phyloP scores from a whole-genome alignment of 139 green algal species.

The Coccomyxa sp. region DNA sequence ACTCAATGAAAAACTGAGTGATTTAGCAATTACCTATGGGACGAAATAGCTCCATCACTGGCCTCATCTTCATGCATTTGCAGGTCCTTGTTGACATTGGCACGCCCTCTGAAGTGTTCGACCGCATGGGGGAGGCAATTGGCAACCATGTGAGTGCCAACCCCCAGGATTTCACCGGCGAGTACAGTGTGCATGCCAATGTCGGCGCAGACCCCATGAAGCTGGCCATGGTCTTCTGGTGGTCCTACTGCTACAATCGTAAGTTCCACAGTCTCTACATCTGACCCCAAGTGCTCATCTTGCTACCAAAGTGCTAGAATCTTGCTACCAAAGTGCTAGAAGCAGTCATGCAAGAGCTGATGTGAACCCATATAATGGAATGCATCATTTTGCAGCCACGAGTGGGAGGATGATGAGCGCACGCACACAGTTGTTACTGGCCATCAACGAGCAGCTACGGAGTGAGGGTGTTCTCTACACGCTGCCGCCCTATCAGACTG shows the following conservation, averaged over 20 bases:
- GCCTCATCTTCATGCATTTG: not conserved
- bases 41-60: not conserved
- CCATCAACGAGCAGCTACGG: conserved; percentile 9
- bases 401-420: conserved; percentile 4
- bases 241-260: conserved; percentile 31
- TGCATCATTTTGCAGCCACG: conserved; percentile 2
- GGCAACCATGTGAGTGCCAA: conserved; percentile 17
- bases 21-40: not conserved
- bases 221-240: conserved; percentile 31
- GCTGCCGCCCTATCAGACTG: conserved; percentile 4
- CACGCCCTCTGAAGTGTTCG: conserved; percentile 27
- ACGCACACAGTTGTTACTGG: conserved; percentile 8
- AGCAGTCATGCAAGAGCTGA: too few species aligned
- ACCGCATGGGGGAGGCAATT: conserved; percentile 27
- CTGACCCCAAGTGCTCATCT: not conserved
- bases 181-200: conserved; percentile 3
- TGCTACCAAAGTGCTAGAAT: not conserved
- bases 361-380: not conserved
- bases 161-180: conserved; percentile 25
- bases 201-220: conserved; percentile 29
- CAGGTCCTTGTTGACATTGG: conserved; percentile 39
- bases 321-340: not conserved
- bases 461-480: conserved; percentile 19
- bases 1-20: too few species aligned
- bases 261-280: not conserved